These are phyloP conservation scores for Alternaria ethzedia DNA, from an alignment of 2,329 filamentous ascomycete species.

Conservation along the genomic window DNA sequence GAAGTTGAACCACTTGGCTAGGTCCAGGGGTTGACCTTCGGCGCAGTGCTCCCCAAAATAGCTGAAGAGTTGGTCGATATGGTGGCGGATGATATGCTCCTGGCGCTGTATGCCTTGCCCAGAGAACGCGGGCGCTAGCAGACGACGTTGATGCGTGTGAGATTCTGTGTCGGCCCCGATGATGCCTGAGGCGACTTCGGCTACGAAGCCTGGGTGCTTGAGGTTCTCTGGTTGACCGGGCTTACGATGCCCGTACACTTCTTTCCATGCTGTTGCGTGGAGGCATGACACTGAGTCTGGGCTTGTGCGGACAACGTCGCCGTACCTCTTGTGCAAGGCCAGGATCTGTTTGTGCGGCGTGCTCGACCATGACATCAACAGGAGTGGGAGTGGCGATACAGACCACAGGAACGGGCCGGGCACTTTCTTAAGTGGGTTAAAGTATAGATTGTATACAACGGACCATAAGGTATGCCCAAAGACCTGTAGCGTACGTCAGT, in stretches of 20 bases:
- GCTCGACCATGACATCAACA: slow-evolving; percentile 1
- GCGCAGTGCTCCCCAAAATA: slow-evolving; percentile 1
- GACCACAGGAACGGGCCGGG: slow-evolving; percentile 2
- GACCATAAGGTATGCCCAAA: background rate
- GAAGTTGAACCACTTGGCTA: slow-evolving; percentile 22
- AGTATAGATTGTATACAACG: background rate
- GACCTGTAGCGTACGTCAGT: background rate
- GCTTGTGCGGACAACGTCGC: slow-evolving; percentile 20
- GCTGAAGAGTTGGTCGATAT: slow-evolving; percentile 1
- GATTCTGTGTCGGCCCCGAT: slow-evolving; percentile 4
- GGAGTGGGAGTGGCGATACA: slow-evolving; percentile 1
- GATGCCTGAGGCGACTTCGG: slow-evolving; percentile 7
- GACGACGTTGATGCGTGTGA: slow-evolving; percentile 3
- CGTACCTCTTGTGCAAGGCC: slow-evolving; percentile 22
- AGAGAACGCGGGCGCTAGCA: slow-evolving; percentile 1
- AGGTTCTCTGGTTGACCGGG: slow-evolving; percentile 5
- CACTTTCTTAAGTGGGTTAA: background rate
- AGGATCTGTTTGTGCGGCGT: slow-evolving; percentile 3
- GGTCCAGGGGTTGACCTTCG: slow-evolving; percentile 5
- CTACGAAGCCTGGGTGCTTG: slow-evolving; percentile 10
- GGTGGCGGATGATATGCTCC: slow-evolving; percentile 3
- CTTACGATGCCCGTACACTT: slow-evolving; percentile 10
- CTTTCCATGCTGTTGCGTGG: slow-evolving; percentile 11
- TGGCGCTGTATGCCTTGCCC: slow-evolving; percentile 11
- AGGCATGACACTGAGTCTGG: slow-evolving; percentile 17